phyloP scores from a whole-genome alignment of 371 early-diverging fungal species.

The Globomyces sp. region DNA sequence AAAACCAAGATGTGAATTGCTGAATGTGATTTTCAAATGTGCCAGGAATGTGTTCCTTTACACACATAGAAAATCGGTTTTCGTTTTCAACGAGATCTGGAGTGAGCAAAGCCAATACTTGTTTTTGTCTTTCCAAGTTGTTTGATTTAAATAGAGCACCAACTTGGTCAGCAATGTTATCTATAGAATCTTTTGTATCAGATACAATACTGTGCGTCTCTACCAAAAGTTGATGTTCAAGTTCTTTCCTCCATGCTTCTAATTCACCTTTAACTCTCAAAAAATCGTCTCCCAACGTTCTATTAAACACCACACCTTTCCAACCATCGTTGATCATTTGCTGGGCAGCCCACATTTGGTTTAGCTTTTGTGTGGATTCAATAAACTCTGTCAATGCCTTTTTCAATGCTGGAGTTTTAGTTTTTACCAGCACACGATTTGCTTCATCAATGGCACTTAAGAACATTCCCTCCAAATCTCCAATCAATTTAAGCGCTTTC shows the following conservation, averaged over 20 bases:
- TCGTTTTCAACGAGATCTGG: not conserved
- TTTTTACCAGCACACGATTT: not conserved
- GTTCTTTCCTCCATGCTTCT: not conserved
- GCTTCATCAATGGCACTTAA: not conserved
- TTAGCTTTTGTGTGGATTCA: not conserved
- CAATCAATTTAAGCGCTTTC: not conserved
- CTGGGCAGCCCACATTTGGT: not conserved
- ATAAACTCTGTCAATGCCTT: not conserved
- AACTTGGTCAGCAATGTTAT: not conserved
- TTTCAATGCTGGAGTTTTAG: not conserved
- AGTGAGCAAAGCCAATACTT: not conserved
- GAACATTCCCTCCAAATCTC: not conserved
- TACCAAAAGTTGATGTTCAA: not conserved
- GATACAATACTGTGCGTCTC: not conserved
- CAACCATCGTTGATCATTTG: not conserved
- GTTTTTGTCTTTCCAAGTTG: not conserved
- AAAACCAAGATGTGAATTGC: not conserved
- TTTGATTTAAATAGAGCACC: not conserved
- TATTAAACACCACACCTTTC: not conserved
- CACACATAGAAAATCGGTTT: not conserved
- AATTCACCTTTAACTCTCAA: not conserved
- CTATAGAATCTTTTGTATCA: not conserved
- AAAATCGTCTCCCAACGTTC: not conserved
- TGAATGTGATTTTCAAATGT: not conserved
- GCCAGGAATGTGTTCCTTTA: not conserved